Conservation (phyloP, 73 alveolate genomes). For the Breviolum minutum region DNA sequence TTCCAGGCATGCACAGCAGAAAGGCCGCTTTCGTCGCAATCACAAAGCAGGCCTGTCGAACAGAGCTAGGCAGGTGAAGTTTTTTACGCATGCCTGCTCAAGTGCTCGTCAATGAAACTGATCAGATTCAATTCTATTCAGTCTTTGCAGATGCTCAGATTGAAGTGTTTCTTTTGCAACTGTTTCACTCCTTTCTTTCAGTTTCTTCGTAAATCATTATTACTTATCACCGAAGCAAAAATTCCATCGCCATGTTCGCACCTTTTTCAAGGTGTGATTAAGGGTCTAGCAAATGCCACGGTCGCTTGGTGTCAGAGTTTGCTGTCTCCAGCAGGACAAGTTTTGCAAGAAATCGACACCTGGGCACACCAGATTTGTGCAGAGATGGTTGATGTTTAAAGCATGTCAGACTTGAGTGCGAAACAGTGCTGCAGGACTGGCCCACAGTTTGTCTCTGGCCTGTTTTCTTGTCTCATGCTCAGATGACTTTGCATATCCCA, state of each 20-base stretch:
- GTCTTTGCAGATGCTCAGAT: no score
- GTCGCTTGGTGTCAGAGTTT: slow-evolving; percentile 42
- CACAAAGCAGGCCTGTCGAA: slow-evolving; percentile 42
- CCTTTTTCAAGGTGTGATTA: not conserved
- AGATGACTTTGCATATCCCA: not conserved
- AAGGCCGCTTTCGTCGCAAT: slow-evolving; percentile 70
- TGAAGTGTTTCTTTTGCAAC: not conserved
- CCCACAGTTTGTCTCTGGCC: slow-evolving; percentile 45
- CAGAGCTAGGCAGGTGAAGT: not conserved
- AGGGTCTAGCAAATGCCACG: slow-evolving; percentile 37
- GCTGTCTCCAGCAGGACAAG: slow-evolving; percentile 54
- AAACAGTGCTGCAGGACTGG: slow-evolving; percentile 27
- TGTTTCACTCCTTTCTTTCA: not conserved
- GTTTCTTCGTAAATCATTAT: no score
- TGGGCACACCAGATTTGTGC: not conserved
- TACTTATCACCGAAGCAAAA: not conserved
- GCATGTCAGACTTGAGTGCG: no score
- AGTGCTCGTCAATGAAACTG: not conserved
- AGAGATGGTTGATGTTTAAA: no score
- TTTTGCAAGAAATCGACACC: not conserved
- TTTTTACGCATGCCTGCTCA: no score
- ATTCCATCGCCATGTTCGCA: not conserved
- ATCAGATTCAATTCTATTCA: no score
- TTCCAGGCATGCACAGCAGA: slow-evolving; percentile 79
- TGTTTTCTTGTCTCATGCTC: slow-evolving; percentile 23